Conservation (phyloP, 441 rosid species). For the Eutrema salsugineum region DNA sequence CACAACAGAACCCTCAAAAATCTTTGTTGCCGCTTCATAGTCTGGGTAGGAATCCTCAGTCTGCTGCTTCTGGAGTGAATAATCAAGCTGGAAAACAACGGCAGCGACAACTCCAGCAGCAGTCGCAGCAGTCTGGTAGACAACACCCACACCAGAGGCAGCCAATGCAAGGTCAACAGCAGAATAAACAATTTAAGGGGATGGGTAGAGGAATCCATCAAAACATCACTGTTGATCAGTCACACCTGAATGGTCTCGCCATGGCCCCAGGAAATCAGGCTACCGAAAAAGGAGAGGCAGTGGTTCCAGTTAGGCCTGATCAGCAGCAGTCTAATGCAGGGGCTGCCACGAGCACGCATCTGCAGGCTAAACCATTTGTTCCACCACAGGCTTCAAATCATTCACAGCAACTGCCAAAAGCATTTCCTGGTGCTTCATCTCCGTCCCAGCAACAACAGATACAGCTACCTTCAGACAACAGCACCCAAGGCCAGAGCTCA, state of each 20-base stretch:
- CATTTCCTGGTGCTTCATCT: constrained; percentile 45
- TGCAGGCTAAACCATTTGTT: constrained; percentile 61
- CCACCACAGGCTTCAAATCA: constrained; percentile 56
- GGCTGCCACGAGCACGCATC: constrained; percentile 46
- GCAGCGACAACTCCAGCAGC: constrained; percentile 73
- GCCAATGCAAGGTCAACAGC: constrained; percentile 59
- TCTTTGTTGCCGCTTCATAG: constrained; percentile 65
- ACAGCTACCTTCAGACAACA: constrained; percentile 61
- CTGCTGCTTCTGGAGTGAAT: constrained; percentile 52
- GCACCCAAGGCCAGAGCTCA: constrained; percentile 57
- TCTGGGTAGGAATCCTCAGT: constrained; percentile 54
- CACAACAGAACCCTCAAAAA: constrained; percentile 69
- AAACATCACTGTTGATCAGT: constrained; percentile 61
- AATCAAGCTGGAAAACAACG: constrained; percentile 90
- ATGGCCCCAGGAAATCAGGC: constrained; percentile 55
- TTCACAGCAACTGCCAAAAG: constrained; percentile 55
- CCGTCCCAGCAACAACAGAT: constrained; percentile 52
- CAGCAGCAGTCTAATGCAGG: constrained; percentile 66
- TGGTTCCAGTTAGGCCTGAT: constrained; percentile 60
- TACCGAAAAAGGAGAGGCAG: constrained; percentile 70
- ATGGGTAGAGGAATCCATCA: constrained; percentile 85
- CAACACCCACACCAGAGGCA: constrained; percentile 88
- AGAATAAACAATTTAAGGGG: constrained; percentile 71
- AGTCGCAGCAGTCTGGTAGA: constrained; percentile 84
- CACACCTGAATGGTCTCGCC: constrained; percentile 71